A percentile compares a stretch with the other conserved stretches of the same genome.
Evolutionary conservation across 441 rosid species (phyloP).

Genomic region (Pelargonium cotyledonis): DNA sequence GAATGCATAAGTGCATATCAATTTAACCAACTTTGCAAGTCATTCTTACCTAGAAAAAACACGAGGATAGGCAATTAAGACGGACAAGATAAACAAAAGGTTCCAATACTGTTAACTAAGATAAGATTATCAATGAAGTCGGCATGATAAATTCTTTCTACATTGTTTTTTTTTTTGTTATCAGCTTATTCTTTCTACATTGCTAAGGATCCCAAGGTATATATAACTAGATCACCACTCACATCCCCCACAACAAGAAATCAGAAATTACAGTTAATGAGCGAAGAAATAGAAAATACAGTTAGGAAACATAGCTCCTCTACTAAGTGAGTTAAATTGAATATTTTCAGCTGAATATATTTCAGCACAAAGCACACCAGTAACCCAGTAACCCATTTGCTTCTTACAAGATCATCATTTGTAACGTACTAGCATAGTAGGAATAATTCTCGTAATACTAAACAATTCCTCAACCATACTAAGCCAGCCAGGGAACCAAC

Average conservation of each 20-base stretch:
- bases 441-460: not conserved
- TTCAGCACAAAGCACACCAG: no score
- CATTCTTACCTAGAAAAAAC: not conserved
- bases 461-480: not conserved
- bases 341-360: no score
- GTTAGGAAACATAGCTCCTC: not conserved
- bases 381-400: not conserved
- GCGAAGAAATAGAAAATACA: not conserved
- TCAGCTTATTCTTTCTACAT: no score
- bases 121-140: not conserved
- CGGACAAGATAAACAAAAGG: not conserved
- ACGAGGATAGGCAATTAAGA: not conserved
- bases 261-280: not conserved
- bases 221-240: not conserved
- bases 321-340: not conserved
- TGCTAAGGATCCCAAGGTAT: not conserved
- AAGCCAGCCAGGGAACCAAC: not conserved
- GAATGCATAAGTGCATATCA: not conserved
- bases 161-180: no score
- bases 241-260: not conserved
- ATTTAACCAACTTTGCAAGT: not conserved
- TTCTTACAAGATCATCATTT: not conserved
- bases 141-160: not conserved
- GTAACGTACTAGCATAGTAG: not conserved
- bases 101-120: not conserved